Evolutionary conservation across 2,329 filamentous ascomycete genomes (phyloP).

Genomic region (Cladosporium sp.): DNA sequence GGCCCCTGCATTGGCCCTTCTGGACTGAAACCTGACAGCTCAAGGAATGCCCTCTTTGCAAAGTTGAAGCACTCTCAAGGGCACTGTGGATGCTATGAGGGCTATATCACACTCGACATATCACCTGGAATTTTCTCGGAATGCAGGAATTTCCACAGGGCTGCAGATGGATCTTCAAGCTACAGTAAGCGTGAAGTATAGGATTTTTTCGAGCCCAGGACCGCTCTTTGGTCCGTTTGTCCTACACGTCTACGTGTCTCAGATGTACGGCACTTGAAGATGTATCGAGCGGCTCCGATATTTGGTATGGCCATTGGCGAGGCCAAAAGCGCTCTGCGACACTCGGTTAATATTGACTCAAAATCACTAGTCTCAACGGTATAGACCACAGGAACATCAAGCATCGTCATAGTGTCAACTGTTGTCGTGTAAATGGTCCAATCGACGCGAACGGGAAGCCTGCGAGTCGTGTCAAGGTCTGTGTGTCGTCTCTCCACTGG

Average conservation of each 20-base stretch:
- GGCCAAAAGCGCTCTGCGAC: background rate
- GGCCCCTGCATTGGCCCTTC: background rate
- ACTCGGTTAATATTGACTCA: background rate
- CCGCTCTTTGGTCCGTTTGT: background rate
- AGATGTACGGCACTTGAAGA: background rate
- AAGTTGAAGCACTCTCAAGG: background rate
- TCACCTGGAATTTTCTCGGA: background rate
- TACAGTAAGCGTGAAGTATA: background rate
- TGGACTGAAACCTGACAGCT: background rate
- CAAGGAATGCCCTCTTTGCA: background rate
- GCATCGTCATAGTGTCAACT: conserved; percentile 1
- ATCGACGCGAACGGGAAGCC: background rate
- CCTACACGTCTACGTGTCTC: background rate
- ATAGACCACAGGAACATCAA: conserved; percentile 10
- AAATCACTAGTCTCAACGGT: background rate
- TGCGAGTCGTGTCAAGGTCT: background rate
- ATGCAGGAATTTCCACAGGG: conserved; percentile 1
- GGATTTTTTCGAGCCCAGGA: background rate
- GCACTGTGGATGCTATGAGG: background rate
- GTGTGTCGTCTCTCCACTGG: background rate
- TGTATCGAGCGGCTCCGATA: background rate
- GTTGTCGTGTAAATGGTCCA: background rate
- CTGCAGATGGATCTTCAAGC: background rate
- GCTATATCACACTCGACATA: background rate
- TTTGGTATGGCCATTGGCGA: background rate